Percentiles rank a stretch among this genome's conserved stretches.
phyloP scores from a whole-genome alignment of 2,329 filamentous ascomycete genomes.

The Aspergillus quadrilineatus region DNA sequence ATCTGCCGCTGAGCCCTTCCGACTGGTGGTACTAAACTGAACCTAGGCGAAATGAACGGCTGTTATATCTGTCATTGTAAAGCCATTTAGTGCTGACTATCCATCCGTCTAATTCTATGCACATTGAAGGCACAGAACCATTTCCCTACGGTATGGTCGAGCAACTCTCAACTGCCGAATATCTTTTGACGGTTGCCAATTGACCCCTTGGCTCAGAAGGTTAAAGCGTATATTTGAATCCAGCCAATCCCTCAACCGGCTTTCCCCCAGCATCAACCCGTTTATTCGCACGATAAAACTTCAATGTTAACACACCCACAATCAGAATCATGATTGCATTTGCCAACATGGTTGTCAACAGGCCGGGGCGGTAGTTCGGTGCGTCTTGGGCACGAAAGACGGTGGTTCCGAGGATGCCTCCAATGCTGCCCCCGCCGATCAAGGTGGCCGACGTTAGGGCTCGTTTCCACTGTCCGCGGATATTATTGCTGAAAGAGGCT shows the following conservation, averaged over 20 bases:
- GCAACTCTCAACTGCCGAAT: neutral
- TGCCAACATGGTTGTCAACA: conserved; percentile 15
- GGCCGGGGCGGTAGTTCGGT: conserved; percentile 16
- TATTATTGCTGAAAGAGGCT: conserved; percentile 59
- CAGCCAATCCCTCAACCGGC: conserved; percentile 9
- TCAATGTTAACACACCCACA: neutral
- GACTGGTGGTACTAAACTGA: no score
- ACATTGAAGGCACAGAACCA: no score
- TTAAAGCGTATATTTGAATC: conserved; percentile 12
- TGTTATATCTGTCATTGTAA: no score
- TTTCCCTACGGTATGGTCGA: neutral
- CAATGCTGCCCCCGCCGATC: conserved; percentile 43
- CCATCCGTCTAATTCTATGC: no score
- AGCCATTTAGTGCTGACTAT: no score
- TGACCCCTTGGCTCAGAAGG: neutral
- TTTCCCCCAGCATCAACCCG: conserved; percentile 12
- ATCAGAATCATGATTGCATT: conserved; percentile 17
- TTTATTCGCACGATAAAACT: conserved; percentile 10
- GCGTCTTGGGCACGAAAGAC: conserved; percentile 21
- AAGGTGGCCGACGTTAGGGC: conserved; percentile 72
- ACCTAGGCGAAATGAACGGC: no score
- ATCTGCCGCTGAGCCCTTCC: no score
- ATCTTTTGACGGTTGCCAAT: neutral
- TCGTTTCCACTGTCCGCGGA: conserved; percentile 82
- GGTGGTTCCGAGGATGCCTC: conserved; percentile 17